A percentile compares a stretch with the other conserved stretches of the same genome.
phyloP scores from a whole-genome alignment of 83 land plant species.

The Isoetes engelmannii region DNA sequence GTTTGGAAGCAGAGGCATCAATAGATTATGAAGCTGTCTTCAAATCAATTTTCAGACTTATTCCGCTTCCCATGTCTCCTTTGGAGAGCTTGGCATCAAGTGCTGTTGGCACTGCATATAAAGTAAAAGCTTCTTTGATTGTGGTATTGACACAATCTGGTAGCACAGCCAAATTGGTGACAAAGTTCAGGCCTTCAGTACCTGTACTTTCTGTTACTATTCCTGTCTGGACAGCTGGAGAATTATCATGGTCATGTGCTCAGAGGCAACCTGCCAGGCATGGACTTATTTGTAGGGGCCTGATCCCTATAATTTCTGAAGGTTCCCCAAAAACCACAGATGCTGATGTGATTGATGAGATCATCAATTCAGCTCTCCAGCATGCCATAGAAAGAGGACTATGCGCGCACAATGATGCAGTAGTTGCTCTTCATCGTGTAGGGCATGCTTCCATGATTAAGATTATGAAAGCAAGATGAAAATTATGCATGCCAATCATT shows the following conservation, averaged over 20 bases:
- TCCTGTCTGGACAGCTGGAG: constrained; percentile 14
- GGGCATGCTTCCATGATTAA: neutral
- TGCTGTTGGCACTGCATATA: constrained; percentile 16
- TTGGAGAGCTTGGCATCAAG: constrained; percentile 17
- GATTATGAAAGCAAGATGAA: neutral
- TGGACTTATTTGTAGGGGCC: constrained; percentile 15
- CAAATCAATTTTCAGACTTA: constrained; percentile 6
- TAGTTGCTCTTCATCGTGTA: neutral
- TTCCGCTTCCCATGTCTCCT: constrained; percentile 13
- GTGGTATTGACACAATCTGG: constrained; percentile 18
- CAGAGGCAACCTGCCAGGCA: constrained; percentile 16
- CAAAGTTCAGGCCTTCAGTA: constrained; percentile 14
- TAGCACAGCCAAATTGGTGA: constrained; percentile 13
- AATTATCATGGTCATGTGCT: constrained; percentile 9
- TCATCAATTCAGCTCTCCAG: neutral
- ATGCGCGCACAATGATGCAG: neutral
- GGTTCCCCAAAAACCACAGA: neutral
- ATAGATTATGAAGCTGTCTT: constrained; percentile 16
- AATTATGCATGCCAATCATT: neutral
- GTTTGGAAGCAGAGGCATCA: constrained; percentile 19
- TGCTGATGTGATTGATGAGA: neutral
- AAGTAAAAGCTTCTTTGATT: constrained; percentile 16
- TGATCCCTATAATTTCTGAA: neutral
- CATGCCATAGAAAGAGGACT: neutral
- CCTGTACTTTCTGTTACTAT: constrained; percentile 19